These are phyloP conservation scores for Musa balbisiana DNA, from an alignment of 202 grass and related monocot species.

Conservation along the genomic window DNA sequence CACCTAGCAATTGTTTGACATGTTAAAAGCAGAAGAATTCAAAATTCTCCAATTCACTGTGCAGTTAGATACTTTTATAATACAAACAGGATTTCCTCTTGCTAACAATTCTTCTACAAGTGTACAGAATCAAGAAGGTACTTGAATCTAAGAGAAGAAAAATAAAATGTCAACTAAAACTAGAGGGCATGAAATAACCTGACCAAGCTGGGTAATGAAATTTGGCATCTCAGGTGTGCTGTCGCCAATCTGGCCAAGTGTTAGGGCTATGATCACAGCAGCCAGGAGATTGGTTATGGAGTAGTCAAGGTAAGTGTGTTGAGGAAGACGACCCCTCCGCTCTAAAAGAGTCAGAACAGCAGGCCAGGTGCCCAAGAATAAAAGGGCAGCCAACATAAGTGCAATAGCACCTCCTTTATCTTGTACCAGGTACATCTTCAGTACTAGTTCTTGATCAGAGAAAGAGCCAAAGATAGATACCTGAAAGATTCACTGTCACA, in stretches of 20 bases:
- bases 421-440: slow-evolving; percentile 72
- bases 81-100: not conserved
- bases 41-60: not conserved
- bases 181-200: slow-evolving; percentile 28
- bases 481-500: not conserved
- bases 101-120: not conserved
- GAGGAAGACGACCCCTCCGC: slow-evolving; percentile 70
- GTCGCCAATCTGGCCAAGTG: slow-evolving; percentile 65
- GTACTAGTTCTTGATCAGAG: not conserved
- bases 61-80: not conserved
- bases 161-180: not conserved
- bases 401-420: slow-evolving; percentile 95
- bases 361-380: slow-evolving; percentile 62
- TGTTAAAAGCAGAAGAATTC: not conserved
- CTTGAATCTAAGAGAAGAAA: not conserved
- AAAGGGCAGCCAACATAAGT: slow-evolving; percentile 68
- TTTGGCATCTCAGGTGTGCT: slow-evolving; percentile 52
- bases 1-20: not conserved
- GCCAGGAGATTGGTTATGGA: slow-evolving; percentile 82
- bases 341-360: slow-evolving; percentile 81
- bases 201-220: slow-evolving; percentile 83
- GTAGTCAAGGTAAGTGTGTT: slow-evolving; percentile 96
- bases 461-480: not conserved
- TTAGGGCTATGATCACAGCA: slow-evolving; percentile 66
- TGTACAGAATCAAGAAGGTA: too few relatives aligned